These are phyloP conservation scores for Francoa sonchifolia DNA, from an alignment of 441 rosid genomes.

Conservation along the genomic window DNA sequence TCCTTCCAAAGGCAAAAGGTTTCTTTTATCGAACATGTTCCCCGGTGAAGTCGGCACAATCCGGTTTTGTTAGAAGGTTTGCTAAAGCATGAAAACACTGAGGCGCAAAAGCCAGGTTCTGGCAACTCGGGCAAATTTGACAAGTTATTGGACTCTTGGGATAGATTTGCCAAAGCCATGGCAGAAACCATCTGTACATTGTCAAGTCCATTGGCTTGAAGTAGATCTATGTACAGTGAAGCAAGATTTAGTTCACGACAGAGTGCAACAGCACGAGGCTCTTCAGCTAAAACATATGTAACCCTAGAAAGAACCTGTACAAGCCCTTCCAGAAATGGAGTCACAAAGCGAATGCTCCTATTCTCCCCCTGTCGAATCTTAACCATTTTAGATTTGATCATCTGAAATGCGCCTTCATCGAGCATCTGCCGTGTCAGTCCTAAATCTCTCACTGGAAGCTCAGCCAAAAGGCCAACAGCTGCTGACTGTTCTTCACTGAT, in stretches of 20 bases:
- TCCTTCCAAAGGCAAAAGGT: constrained; percentile 79
- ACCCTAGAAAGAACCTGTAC: constrained; percentile 72
- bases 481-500: constrained; percentile 88
- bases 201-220: constrained; percentile 72
- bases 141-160: constrained; percentile 54
- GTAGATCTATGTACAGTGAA: constrained; percentile 49
- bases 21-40: constrained; percentile 65
- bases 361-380: constrained; percentile 66
- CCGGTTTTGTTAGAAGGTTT: constrained; percentile 56
- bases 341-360: constrained; percentile 64
- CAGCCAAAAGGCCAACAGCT: constrained; percentile 81
- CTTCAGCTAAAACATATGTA: constrained; percentile 60
- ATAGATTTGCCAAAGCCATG: constrained; percentile 76
- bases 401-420: constrained; percentile 53
- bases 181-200: constrained; percentile 84
- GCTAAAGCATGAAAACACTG: constrained; percentile 65
- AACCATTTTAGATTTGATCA: constrained; percentile 37
- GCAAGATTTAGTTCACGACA: constrained; percentile 65
- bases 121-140: constrained; percentile 66
- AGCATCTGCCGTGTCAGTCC: constrained; percentile 78
- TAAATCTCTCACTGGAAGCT: constrained; percentile 81
- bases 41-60: constrained; percentile 67
- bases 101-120: constrained; percentile 36
- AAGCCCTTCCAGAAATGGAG: constrained; percentile 73
- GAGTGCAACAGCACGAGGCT: constrained; percentile 45